Percentiles rank a stretch among this genome's conserved stretches.
phyloP scores from a whole-genome alignment of 2,329 filamentous ascomycete genomes.

The Oidium heveae region DNA sequence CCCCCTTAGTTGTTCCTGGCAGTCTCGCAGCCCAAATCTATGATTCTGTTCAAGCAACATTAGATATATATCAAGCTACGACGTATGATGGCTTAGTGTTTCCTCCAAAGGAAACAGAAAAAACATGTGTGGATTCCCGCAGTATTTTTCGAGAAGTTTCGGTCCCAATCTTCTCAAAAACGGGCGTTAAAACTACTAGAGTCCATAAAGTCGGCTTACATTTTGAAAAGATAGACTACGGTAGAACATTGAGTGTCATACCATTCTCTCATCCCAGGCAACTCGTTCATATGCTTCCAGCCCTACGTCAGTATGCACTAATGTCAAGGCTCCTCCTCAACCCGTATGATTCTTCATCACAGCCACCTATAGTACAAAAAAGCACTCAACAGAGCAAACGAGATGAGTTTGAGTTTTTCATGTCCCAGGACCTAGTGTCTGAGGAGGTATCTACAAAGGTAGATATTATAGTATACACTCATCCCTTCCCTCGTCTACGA shows the following conservation, averaged over 20 bases:
- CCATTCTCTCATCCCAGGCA: constrained; percentile 60
- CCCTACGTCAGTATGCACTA: constrained; percentile 51
- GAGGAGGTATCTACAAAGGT: constrained; percentile 4
- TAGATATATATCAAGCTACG: constrained; percentile 25
- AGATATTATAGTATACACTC: constrained; percentile 11
- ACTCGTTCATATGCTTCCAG: constrained; percentile 46
- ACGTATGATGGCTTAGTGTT: constrained; percentile 27
- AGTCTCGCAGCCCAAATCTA: constrained; percentile 36
- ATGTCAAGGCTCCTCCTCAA: constrained; percentile 37
- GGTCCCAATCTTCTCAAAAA: constrained; percentile 18
- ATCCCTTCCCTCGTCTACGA: constrained; percentile 10
- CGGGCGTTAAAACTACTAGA: constrained; percentile 8
- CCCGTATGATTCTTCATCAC: not conserved
- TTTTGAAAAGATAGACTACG: constrained; percentile 49
- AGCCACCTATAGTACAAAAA: constrained; percentile 1
- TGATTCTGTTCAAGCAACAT: constrained; percentile 29
- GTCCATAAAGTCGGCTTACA: constrained; percentile 35
- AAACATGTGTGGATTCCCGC: constrained; percentile 28
- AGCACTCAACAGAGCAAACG: constrained; percentile 7
- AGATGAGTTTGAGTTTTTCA: constrained; percentile 12
- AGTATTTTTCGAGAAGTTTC: constrained; percentile 24
- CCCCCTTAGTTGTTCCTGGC: constrained; percentile 44
- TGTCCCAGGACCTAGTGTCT: constrained; percentile 4
- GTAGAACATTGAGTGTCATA: constrained; percentile 37
- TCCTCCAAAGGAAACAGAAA: constrained; percentile 19